Percentiles rank a stretch among this genome's conserved stretches.
Evolutionary conservation across 306 rosid genomes (phyloP).

Genomic region (Purshia tridentata): DNA sequence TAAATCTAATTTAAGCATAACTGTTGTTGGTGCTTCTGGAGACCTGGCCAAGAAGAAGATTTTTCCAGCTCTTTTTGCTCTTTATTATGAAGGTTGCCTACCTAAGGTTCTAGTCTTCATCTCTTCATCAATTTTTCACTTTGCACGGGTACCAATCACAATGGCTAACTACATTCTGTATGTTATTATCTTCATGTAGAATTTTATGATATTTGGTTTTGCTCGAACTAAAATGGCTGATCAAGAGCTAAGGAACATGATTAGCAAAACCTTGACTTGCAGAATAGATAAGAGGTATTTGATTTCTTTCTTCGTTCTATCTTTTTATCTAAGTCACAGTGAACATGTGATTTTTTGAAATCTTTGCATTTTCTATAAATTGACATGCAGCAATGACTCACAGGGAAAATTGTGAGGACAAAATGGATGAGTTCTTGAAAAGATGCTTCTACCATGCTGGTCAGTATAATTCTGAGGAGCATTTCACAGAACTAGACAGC

Average conservation of each 20-base stretch:
- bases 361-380: slow-evolving; percentile 16
- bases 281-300: slow-evolving; percentile 82
- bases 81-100: slow-evolving; percentile 81
- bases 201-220: slow-evolving; percentile 73
- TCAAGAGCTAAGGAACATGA: slow-evolving; percentile 76
- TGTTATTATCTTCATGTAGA: slow-evolving; percentile 46
- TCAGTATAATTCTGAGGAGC: slow-evolving; percentile 68
- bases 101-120: slow-evolving; percentile 58
- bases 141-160: not conserved
- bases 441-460: slow-evolving; percentile 96
- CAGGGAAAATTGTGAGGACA: slow-evolving; percentile 88
- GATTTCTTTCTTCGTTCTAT: too few species aligned
- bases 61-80: slow-evolving; percentile 96
- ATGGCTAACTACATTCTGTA: slow-evolving; percentile 10
- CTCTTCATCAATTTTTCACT: slow-evolving; percentile 9
- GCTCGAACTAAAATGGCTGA: slow-evolving; percentile 80
- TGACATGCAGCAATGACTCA: slow-evolving; percentile 25
- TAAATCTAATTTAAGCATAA: slow-evolving; percentile 70
- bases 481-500: slow-evolving; percentile 59
- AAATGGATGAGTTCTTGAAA: slow-evolving; percentile 80
- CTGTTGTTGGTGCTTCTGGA: slow-evolving; percentile 97
- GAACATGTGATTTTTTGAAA: not conserved
- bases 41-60: slow-evolving; percentile 98
- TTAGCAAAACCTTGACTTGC: slow-evolving; percentile 86
- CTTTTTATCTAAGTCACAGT: not conserved